phyloP scores from a whole-genome alignment of 139 green algal species.

The Tetraselmis striata region DNA sequence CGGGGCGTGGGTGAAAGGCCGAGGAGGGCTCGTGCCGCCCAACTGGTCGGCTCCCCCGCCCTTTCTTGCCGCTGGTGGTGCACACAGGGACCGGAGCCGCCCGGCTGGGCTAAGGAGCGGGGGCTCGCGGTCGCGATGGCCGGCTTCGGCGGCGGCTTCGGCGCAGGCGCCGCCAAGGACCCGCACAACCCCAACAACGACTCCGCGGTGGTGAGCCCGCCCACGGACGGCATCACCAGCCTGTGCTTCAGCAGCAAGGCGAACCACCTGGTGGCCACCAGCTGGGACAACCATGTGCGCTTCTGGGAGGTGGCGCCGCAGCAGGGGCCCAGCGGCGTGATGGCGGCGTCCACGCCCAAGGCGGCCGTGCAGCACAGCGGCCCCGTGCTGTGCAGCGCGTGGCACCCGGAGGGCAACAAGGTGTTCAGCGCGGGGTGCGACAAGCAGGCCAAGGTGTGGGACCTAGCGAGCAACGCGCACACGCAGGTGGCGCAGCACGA shows the following conservation, averaged over 20 bases:
- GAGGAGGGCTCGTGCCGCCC: no score
- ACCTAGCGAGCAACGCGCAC: conserved; percentile 74
- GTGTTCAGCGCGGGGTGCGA: conserved; percentile 78
- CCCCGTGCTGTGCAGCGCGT: conserved; percentile 80
- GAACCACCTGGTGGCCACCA: conserved; percentile 85
- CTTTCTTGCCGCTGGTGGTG: no score
- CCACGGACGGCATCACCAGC: conserved; percentile 75
- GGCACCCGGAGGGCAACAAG: conserved; percentile 72
- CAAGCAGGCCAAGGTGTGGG: conserved; percentile 90
- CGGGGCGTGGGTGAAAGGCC: no score
- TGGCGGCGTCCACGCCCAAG: conserved; percentile 70
- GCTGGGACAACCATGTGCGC: conserved; percentile 79
- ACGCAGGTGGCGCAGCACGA: conserved; percentile 81
- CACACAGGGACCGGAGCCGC: no score
- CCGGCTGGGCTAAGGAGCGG: no score
- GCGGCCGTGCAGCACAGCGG: conserved; percentile 57
- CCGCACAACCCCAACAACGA: conserved; percentile 76
- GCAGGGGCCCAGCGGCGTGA: conserved; percentile 27
- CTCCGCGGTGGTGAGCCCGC: conserved; percentile 55
- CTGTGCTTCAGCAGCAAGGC: conserved; percentile 73
- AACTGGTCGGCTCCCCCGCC: no score
- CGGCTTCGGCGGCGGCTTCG: not conserved
- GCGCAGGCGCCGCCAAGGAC: conserved; percentile 2
- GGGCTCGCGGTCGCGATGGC: not conserved
- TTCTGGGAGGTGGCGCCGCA: conserved; percentile 56